phyloP scores from a whole-genome alignment of 768 basidiomycete species.

The Pisolithus sp. region DNA sequence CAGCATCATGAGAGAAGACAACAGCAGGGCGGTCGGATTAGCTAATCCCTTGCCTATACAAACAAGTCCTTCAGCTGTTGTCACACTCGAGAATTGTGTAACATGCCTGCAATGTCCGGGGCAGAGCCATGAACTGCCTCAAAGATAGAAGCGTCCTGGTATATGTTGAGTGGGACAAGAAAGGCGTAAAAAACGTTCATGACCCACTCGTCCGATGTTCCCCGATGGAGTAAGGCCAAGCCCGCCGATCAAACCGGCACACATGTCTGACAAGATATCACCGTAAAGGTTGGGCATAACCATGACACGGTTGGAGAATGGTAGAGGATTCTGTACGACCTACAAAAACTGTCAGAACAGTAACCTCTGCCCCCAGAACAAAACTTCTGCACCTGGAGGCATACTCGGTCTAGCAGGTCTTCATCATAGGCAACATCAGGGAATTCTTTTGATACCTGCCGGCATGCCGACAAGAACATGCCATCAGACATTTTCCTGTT shows the following conservation, averaged over 20 bases:
- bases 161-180: slow-evolving; percentile 4
- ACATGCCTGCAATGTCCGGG: slow-evolving; percentile 92
- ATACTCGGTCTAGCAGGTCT: slow-evolving; percentile 93
- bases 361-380: neutral
- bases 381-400: slow-evolving; percentile 61
- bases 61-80: slow-evolving; percentile 5
- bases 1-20: slow-evolving; percentile 97
- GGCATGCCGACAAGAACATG: slow-evolving; percentile 98
- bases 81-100: neutral
- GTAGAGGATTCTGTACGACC: slow-evolving; percentile 89
- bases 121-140: slow-evolving; percentile 99
- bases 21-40: slow-evolving; percentile 97
- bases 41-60: slow-evolving; percentile 77
- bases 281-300: slow-evolving; percentile 99
- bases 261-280: slow-evolving; percentile 97
- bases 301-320: slow-evolving; percentile 96
- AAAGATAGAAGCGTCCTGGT: slow-evolving; percentile 96
- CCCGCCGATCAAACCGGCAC: slow-evolving; percentile 96
- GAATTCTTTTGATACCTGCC: slow-evolving; percentile 93
- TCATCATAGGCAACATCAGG: slow-evolving; percentile 93
- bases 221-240: slow-evolving; percentile 96
- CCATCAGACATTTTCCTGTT: slow-evolving; percentile 99
- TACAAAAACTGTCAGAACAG: slow-evolving; percentile 26
- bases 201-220: slow-evolving; percentile 85
- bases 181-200: slow-evolving; percentile 7